Conservation (phyloP, 805 yeast genomes). For the Schizosaccharomyces cryophilus region DNA sequence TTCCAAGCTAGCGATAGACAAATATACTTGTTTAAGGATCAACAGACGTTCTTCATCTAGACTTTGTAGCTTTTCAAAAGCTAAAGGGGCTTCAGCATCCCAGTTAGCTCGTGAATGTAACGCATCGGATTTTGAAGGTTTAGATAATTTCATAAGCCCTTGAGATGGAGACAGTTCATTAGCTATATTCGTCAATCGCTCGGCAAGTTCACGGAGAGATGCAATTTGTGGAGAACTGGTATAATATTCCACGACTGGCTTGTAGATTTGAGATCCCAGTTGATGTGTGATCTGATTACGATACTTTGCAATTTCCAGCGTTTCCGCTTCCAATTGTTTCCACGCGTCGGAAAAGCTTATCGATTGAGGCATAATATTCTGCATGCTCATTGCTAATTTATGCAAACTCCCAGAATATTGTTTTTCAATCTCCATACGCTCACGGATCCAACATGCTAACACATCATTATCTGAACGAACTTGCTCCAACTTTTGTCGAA, state of each 20-base stretch:
- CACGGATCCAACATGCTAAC: constrained; percentile 34
- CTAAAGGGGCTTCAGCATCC: constrained; percentile 55
- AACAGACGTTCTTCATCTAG: constrained; percentile 37
- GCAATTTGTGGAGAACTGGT: not conserved
- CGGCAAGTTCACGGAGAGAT: not conserved
- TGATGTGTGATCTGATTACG: not conserved
- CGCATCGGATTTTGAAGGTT: not conserved
- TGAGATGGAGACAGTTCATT: not conserved
- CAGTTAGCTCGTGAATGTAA: constrained; percentile 18
- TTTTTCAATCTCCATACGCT: constrained; percentile 23
- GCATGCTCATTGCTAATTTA: constrained; percentile 9
- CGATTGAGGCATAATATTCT: not conserved
- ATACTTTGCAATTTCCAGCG: not conserved
- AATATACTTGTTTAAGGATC: not conserved
- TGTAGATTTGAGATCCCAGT: not conserved
- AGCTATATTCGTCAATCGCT: not conserved
- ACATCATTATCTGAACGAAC: constrained; percentile 32
- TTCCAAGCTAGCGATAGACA: not conserved
- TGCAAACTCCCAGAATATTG: constrained; percentile 25
- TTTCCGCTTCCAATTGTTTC: not conserved
- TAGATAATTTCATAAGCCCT: no score
- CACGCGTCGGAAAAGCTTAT: not conserved
- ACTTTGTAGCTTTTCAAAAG: constrained; percentile 48
- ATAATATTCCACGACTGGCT: not conserved
- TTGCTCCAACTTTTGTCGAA: constrained; percentile 30